Conservation (phyloP, 805 yeast genomes). For the Brettanomyces naardenensis region DNA sequence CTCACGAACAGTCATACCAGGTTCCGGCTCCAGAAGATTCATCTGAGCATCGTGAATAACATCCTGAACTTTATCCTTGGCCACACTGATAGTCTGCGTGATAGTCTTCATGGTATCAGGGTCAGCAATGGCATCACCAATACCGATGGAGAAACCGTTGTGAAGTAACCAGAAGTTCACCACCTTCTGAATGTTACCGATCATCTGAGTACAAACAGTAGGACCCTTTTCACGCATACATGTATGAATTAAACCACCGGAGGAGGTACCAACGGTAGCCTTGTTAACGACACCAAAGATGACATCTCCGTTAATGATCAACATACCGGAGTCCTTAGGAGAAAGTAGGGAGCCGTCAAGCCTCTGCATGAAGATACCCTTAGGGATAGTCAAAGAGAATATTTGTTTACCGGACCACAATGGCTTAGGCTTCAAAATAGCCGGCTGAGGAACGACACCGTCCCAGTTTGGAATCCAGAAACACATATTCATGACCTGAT, state of each 20-base stretch:
- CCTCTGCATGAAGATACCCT: conserved; percentile 91
- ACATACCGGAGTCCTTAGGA: conserved; percentile 94
- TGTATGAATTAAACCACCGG: conserved; percentile 96
- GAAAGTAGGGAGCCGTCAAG: conserved; percentile 82
- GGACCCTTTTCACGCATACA: conserved; percentile 98
- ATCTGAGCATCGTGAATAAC: conserved; percentile 89
- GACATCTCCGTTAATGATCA: conserved; percentile 90
- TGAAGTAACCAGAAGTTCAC: conserved; percentile 95
- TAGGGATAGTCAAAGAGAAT: conserved; percentile 86
- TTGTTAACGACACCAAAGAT: conserved; percentile 98
- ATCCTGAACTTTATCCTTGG: conserved; percentile 90
- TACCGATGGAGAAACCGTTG: conserved; percentile 97
- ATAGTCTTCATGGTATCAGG: conserved; percentile 91
- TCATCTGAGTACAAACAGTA: conserved; percentile 76
- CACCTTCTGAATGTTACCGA: conserved; percentile 89
- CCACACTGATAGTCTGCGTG: conserved; percentile 87
- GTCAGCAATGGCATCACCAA: conserved; percentile 99
- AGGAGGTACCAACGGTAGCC: conserved; percentile 97
- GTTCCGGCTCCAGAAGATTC: conserved; percentile 85
- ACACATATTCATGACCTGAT: conserved; percentile 91
- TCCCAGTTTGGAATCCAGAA: conserved; percentile 99
- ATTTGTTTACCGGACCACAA: conserved; percentile 97
- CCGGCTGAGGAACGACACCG: conserved; percentile 95
- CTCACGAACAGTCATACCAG: conserved; percentile 99
- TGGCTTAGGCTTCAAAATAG: conserved; percentile 88